phyloP scores from a whole-genome alignment of 345 rosid genomes.

The Citrus sinensis region DNA sequence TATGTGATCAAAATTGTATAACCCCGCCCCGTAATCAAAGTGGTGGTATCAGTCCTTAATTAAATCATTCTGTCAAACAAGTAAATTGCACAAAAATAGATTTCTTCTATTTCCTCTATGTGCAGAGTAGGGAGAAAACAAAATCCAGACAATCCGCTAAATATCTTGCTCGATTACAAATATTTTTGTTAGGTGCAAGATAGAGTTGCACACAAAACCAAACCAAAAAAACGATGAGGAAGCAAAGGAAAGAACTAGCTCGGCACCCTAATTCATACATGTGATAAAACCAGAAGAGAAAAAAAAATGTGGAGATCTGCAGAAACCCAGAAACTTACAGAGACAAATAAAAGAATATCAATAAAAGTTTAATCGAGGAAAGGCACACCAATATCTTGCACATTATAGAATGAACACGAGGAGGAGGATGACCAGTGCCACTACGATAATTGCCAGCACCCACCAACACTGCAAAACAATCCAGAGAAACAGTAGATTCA shows the following conservation, averaged over 20 bases:
- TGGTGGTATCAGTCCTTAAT: neutral
- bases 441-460: conserved; percentile 45
- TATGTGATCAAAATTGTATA: neutral
- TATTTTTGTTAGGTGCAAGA: neutral
- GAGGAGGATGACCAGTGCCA: conserved; percentile 40
- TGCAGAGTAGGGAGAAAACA: neutral
- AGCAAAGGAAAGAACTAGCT: neutral
- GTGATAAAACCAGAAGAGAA: neutral
- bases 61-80: neutral
- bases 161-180: neutral
- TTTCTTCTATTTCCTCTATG: neutral
- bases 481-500: neutral
- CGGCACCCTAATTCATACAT: neutral
- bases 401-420: conserved; percentile 30
- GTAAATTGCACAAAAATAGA: neutral
- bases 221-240: neutral
- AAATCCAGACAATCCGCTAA: neutral
- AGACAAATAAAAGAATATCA: conserved; percentile 4
- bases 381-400: conserved; percentile 4
- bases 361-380: neutral
- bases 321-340: neutral
- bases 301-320: neutral
- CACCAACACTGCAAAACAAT: conserved; percentile 66
- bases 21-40: neutral
- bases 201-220: neutral